phyloP scores from a whole-genome alignment of 1,284 basidiomycete species.

The Ceratobasidium theobromae region DNA sequence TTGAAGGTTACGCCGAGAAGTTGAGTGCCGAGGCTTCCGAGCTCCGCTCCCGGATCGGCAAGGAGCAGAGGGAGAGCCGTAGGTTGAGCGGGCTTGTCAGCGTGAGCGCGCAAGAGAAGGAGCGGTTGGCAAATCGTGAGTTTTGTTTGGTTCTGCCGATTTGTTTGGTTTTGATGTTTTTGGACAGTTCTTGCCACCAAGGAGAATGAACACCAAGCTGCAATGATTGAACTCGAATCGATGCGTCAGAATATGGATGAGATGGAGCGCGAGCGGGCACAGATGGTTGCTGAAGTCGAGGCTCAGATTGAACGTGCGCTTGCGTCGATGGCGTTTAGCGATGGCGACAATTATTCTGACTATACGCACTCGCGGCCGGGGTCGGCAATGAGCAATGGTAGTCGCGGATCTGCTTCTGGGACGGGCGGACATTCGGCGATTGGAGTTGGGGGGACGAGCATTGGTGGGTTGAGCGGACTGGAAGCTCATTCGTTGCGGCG shows the following conservation, averaged over 20 bases:
- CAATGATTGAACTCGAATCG: constrained; percentile 62
- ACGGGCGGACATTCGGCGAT: constrained; percentile 6
- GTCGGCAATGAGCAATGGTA: constrained; percentile 9
- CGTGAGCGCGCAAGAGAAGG: constrained; percentile 72
- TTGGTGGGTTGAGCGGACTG: background rate
- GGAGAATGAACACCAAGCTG: constrained; percentile 70
- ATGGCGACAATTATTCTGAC: constrained; percentile 55
- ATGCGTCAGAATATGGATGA: constrained; percentile 78
- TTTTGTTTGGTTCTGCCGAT: constrained; percentile 37
- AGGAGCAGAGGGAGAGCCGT: constrained; percentile 84
- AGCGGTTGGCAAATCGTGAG: constrained; percentile 70
- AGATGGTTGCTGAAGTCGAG: constrained; percentile 85
- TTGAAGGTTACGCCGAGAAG: constrained; percentile 90
- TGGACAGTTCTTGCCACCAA: constrained; percentile 64
- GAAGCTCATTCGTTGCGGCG: background rate
- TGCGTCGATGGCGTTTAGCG: constrained; percentile 70
- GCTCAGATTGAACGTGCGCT: constrained; percentile 82
- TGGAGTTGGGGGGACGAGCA: constrained; percentile 3
- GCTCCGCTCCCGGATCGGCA: constrained; percentile 77
- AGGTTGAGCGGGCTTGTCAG: constrained; percentile 75
- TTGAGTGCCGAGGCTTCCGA: constrained; percentile 81
- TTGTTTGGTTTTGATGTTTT: constrained; percentile 31
- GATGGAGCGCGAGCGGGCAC: constrained; percentile 79
- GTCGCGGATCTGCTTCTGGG: background rate
- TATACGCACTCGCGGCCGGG: constrained; percentile 28